These are phyloP conservation scores for Pholiota conissans DNA, from an alignment of 768 basidiomycete species.

Conservation along the genomic window DNA sequence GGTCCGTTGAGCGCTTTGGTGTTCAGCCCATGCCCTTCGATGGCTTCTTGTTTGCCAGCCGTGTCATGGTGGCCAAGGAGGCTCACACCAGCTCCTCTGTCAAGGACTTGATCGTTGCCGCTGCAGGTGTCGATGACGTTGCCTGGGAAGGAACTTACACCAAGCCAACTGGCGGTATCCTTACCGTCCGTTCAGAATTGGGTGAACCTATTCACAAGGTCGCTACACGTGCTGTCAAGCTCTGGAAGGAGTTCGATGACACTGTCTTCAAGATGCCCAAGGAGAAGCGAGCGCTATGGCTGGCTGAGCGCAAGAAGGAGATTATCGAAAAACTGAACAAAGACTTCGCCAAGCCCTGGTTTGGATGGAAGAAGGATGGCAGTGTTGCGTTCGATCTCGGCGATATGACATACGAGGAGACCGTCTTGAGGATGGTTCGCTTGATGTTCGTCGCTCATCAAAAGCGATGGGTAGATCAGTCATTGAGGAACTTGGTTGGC, in stretches of 20 bases:
- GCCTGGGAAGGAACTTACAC: conserved; percentile 94
- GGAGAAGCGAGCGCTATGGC: conserved; percentile 92
- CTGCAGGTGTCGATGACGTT: conserved; percentile 86
- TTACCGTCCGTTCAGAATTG: conserved; percentile 96
- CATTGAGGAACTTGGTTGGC: conserved; percentile 89
- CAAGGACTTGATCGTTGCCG: conserved; percentile 95
- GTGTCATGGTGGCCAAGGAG: conserved; percentile 99
- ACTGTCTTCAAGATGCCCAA: conserved; percentile 93
- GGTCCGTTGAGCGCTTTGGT: conserved; percentile 80
- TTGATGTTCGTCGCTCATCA: conserved; percentile 95
- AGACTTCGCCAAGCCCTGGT: conserved; percentile 97
- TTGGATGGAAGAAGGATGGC: conserved; percentile 94
- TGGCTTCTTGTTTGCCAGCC: conserved; percentile 93
- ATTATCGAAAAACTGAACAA: conserved; percentile 90
- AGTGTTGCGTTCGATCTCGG: conserved; percentile 80
- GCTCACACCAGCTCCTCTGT: conserved; percentile 93
- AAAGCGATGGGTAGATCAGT: conserved; percentile 90
- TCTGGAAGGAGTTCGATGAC: conserved; percentile 99
- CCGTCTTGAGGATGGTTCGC: conserved; percentile 85
- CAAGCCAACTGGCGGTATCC: conserved; percentile 92
- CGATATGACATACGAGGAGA: conserved; percentile 99
- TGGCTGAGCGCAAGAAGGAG: conserved; percentile 83
- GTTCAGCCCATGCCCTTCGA: conserved; percentile 98
- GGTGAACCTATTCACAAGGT: conserved; percentile 99
- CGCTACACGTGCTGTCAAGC: conserved; percentile 92